A percentile compares a stretch with the other conserved stretches of the same genome.
Conservation (phyloP, 441 rosid genomes). For the Corymbia citriodora region DNA sequence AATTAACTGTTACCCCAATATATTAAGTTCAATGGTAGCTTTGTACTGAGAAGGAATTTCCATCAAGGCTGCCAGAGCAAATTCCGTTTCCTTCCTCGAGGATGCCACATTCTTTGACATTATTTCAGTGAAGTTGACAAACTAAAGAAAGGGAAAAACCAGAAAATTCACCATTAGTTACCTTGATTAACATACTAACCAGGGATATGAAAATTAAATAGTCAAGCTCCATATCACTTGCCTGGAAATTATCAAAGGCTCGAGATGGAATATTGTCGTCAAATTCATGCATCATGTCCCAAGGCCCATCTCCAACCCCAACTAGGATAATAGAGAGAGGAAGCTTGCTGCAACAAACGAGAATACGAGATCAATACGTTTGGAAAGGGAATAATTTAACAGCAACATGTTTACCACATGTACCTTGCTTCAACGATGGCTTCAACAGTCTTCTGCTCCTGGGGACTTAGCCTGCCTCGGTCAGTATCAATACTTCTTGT, state of each 20-base stretch:
- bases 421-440: slow-evolving; percentile 95
- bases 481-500: slow-evolving; percentile 86
- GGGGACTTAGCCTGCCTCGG: slow-evolving; percentile 68
- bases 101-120: slow-evolving; percentile 5
- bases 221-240: slow-evolving; percentile 2
- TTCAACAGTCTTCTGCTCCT: slow-evolving; percentile 79
- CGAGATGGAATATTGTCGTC: slow-evolving; percentile 95
- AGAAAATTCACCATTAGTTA: not conserved
- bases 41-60: slow-evolving; percentile 10
- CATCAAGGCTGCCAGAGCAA: slow-evolving; percentile 6
- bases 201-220: not conserved
- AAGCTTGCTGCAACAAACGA: slow-evolving; percentile 47
- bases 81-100: slow-evolving; percentile 1
- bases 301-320: slow-evolving; percentile 99
- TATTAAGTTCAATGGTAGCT: slow-evolving; percentile 4
- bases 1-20: not conserved
- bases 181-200: not conserved
- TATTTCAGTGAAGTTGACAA: slow-evolving; percentile 6
- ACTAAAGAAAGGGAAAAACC: not conserved
- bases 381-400: not conserved
- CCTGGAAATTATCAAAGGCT: slow-evolving; percentile 89
- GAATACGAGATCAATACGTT: slow-evolving; percentile 9
- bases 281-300: slow-evolving; percentile 97
- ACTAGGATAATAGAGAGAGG: slow-evolving; percentile 94
- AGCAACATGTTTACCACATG: not conserved